Evolutionary conservation across 1,284 basidiomycete species (phyloP).

Genomic region (Sphaerobolus stellatus): DNA sequence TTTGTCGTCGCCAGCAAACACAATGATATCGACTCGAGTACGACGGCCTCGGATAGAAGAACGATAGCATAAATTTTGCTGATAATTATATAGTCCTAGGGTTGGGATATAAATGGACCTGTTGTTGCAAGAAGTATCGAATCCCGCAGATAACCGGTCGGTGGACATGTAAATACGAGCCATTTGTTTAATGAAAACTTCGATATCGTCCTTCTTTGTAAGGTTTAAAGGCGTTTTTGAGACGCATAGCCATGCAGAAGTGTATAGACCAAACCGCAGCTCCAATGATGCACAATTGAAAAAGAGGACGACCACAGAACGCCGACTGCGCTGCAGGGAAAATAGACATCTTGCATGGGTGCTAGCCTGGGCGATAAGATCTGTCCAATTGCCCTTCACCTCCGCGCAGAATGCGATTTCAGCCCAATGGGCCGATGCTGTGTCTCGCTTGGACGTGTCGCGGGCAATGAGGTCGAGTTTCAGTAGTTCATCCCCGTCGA

Average conservation of each 20-base stretch:
- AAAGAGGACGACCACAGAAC: neutral
- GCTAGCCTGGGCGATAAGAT: neutral
- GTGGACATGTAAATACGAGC: neutral
- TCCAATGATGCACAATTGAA: neutral
- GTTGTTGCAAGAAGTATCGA: neutral
- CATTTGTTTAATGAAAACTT: neutral
- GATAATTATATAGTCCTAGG: neutral
- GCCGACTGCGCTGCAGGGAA: neutral
- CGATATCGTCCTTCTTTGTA: neutral
- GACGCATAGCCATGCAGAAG: neutral
- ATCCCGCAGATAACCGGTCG: neutral
- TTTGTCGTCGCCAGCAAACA: neutral
- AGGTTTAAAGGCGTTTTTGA: neutral
- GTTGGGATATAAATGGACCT: neutral
- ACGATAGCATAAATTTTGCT: neutral
- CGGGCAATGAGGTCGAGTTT: neutral
- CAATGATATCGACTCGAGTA: neutral
- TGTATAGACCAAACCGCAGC: neutral
- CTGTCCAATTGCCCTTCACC: neutral
- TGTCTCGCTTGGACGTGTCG: neutral
- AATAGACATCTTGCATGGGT: neutral
- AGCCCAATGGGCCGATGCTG: neutral
- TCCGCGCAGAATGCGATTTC: neutral
- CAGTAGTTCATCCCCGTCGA: neutral
- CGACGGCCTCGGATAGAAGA: neutral